Evolutionary conservation across 208 protist genomes (phyloP).

Genomic region (Vickermania spadyakhi): DNA sequence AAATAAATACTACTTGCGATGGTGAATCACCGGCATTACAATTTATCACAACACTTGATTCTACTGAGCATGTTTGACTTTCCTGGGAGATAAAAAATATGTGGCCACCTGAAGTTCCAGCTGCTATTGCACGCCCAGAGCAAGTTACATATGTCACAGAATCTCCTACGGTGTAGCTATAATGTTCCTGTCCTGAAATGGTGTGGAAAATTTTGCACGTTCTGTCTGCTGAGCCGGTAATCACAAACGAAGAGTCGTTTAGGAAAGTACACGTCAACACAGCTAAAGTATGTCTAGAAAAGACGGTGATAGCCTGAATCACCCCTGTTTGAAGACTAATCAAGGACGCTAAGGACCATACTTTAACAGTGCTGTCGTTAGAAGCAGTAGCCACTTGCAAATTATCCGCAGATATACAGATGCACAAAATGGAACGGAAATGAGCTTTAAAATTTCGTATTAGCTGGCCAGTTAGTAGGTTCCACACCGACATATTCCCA

Average conservation of each 20-base stretch:
- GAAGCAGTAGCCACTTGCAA: conserved; percentile 64
- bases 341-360: conserved; percentile 42
- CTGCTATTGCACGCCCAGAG: conserved; percentile 33
- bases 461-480: conserved; percentile 47
- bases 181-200: conserved; percentile 32
- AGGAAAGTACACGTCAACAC: conserved; percentile 61
- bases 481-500: conserved; percentile 72
- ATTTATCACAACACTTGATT: conserved; percentile 12
- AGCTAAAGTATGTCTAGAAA: conserved; percentile 58
- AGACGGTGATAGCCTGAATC: conserved; percentile 20
- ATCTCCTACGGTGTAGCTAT: conserved; percentile 46
- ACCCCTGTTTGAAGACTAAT: conserved; percentile 15
- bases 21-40: conserved; percentile 40
- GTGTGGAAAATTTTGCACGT: conserved; percentile 64
- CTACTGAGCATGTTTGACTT: conserved; percentile 1
- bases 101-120: conserved; percentile 41
- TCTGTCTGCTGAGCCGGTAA: conserved; percentile 59
- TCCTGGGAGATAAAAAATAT: conserved; percentile 30
- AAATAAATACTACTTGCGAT: conserved; percentile 51
- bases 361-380: conserved; percentile 66
- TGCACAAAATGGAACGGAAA: conserved; percentile 35
- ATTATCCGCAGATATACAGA: conserved; percentile 39
- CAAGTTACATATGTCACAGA: conserved; percentile 33
- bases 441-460: conserved; percentile 55
- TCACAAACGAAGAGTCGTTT: conserved; percentile 23